Base-by-base conservation (phyloP, 2,329 filamentous ascomycete genomes). In the Pyrenophora graminea region DNA sequence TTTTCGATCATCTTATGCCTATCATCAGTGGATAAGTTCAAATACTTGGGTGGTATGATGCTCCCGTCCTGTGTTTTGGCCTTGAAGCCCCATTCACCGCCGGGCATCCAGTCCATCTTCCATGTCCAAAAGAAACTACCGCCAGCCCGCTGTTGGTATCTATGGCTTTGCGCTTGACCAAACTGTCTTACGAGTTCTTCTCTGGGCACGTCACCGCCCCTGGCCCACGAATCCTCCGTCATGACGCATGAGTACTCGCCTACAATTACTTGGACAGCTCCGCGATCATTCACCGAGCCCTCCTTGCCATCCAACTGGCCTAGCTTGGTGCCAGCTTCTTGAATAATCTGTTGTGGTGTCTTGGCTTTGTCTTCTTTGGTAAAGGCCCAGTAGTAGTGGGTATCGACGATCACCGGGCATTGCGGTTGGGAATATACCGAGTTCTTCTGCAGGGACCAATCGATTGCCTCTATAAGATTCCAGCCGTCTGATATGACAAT, bases 71-170 rank as follows among this genome's bases (percentile, higher is more conserved):
- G 76, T 7, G 74, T 76, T 68, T 82, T 80, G 32, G 79, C 75
- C 17, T 76, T 75, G 68, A 85, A 84, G 0, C 82, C 82, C 83
- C 83, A 85, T 65, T 83, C 82, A 10, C 82, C 82, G 10, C 82
- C 82, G n/a, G 78, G 77, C 77, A 82, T 82, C 81, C 82, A 85
- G 56, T 82, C 77, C 81, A 85, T 85, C 47, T 82, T 82, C 62
- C 76, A 81, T 0, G 82, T 85, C 83, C 82, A 85, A 70, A 85
- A 85, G 61, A 79, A 84, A 27, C 74, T 75, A 1, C 82, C 83
- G 2, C 78, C 79, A 12, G 79, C 68, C 38, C 74, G 75, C n/a
- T 76, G 61, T 48, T 81, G 77, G 67, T 79, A 85, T 37, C 73
- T 73, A 9, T 72, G 61, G 21, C 73, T 77, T 60, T 85, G 77